Percentiles rank a stretch among this genome's conserved stretches.
These are phyloP conservation scores for Parachaetomium inaequale DNA, from an alignment of 495 filamentous ascomycete genomes.

Conservation along the genomic window DNA sequence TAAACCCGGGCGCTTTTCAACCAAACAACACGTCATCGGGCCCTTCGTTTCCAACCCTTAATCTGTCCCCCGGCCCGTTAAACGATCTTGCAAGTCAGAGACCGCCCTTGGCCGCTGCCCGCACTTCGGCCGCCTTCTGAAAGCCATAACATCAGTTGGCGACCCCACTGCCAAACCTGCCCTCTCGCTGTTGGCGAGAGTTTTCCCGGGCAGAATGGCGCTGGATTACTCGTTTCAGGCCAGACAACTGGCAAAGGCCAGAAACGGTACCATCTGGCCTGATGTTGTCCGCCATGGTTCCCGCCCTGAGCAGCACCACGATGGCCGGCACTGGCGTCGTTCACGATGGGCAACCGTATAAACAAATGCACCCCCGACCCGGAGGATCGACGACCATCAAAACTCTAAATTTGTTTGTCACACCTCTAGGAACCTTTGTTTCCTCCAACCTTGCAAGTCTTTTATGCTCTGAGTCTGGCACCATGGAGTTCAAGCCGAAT, in stretches of 20 bases:
- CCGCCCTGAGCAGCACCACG: not conserved
- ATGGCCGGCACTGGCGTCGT: not conserved
- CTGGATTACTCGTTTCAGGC: slow-evolving; percentile 3
- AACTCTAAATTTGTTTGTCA: not conserved
- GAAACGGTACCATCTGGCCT: slow-evolving; percentile 3
- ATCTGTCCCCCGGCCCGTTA: not conserved
- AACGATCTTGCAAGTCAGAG: not conserved
- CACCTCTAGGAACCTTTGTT: not conserved
- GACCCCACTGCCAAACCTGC: not conserved
- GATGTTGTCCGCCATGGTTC: slow-evolving; percentile 8
- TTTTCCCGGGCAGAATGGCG: not conserved
- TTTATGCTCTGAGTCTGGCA: not conserved
- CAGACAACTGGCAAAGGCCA: not conserved
- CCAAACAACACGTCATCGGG: not conserved
- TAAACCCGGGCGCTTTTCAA: not conserved
- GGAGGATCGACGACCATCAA: slow-evolving; percentile 13
- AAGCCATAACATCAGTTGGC: not conserved
- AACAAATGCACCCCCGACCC: slow-evolving; percentile 3
- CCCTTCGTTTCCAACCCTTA: not conserved
- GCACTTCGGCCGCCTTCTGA: not conserved
- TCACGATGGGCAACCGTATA: slow-evolving; percentile 13
- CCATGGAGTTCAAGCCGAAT: slow-evolving; percentile 17
- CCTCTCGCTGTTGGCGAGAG: not conserved
- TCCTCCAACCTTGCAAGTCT: not conserved
- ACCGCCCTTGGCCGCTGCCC: not conserved